Conservation (phyloP, 2,329 filamentous ascomycete species). For the Fusarium torulosum region DNA sequence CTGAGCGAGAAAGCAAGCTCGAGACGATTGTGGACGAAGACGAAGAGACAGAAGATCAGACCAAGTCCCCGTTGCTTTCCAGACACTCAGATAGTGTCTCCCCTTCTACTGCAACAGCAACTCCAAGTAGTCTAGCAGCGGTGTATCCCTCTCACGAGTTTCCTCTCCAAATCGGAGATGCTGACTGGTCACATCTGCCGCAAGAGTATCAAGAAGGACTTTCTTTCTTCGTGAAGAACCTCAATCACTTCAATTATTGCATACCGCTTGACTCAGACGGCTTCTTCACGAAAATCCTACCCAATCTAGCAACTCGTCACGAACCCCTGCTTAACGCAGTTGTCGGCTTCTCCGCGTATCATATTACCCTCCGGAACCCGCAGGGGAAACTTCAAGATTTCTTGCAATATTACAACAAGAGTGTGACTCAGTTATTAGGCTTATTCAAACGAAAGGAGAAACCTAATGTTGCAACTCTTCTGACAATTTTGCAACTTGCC, state of each 20-base stretch:
- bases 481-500: slow-evolving; percentile 91
- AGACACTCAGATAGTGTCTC: slow-evolving; percentile 63
- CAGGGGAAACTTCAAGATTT: slow-evolving; percentile 84
- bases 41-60: slow-evolving; percentile 56
- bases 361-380: slow-evolving; percentile 77
- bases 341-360: slow-evolving; percentile 90
- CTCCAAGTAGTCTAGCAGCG: slow-evolving; percentile 51
- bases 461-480: slow-evolving; percentile 78
- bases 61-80: slow-evolving; percentile 32
- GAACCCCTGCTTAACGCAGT: slow-evolving; percentile 88
- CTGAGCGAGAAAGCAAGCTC: slow-evolving; percentile 59
- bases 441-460: slow-evolving; percentile 78
- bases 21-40: slow-evolving; percentile 69
- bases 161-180: slow-evolving; percentile 44
- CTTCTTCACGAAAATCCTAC: slow-evolving; percentile 79
- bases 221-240: slow-evolving; percentile 79
- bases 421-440: slow-evolving; percentile 80
- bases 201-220: slow-evolving; percentile 83
- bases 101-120: slow-evolving; percentile 63
- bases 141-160: slow-evolving; percentile 48
- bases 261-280: slow-evolving; percentile 76
- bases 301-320: slow-evolving; percentile 77
- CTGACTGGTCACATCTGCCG: slow-evolving; percentile 70
- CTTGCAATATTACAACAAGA: slow-evolving; percentile 89
- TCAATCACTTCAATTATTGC: slow-evolving; percentile 87